Base-by-base conservation (phyloP, 345 rosid genomes). In the Eucalyptus paniculata region DNA sequence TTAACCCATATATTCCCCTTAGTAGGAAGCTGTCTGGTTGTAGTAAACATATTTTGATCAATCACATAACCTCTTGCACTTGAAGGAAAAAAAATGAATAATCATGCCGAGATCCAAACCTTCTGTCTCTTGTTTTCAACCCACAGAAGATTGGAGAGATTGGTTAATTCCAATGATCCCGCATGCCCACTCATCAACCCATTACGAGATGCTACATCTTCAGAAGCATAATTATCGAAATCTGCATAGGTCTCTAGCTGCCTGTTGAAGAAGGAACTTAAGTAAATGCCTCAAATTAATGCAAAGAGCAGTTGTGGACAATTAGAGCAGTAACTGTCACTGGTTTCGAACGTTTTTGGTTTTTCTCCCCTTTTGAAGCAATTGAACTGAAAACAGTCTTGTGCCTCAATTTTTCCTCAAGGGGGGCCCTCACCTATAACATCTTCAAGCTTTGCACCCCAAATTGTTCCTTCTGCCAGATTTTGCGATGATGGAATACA, bases 391-490 rank as follows among this genome's bases (percentile, higher is more conserved):
- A 86, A 45, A 91, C 90, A 89, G 94, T 95, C 89, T 91, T 95
- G 90, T 92, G 93, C 93, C 93, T 97, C 92, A 94, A 88, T 87
- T 95, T 97, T 91, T 95, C 96, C 88, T 95, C 98, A 58, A 97
- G 96, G 30, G 94, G 95, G 67, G 99, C 99, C 94, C 99, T 94
- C 32, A 94, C 92, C 91, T 93, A 93, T 82, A 97, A 88, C 96
- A 97, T 97, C 92, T 96, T 94, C 93, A 89, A 92, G 93, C 99
- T 96, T 90, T 96, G 96, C 30, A 92, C 56, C 92, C 94, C 95
- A 92, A 94, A 94, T 90, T 92, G 92, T 91, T 92, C 93, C 69
- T 86, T 93, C 99, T 94, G 96, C 92, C 89, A 92, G 62, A 89
- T 88, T 88, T 80, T 23, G 34, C 26, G 51, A 54, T 17, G 30